Evolutionary conservation across 192 early-diverging fungal genomes (phyloP), one percentile per base, ranked within the genome.

Genomic region (Entomortierella lignicola): DNA sequence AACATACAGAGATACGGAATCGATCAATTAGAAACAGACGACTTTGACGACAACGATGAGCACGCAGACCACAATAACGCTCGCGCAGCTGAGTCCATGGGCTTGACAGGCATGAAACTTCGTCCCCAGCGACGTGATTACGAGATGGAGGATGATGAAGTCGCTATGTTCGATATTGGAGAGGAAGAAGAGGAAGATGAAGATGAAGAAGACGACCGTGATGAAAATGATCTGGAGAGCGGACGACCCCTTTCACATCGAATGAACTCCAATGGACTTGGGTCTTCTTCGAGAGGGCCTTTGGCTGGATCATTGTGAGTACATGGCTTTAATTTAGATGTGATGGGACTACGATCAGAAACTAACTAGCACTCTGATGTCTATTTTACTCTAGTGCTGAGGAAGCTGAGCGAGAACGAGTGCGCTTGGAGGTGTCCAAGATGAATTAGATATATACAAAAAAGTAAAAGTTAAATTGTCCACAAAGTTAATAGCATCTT

Each of bases 1-100:
- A 53, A 50, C 34, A 18, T 26, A 34, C 43, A 90, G 69, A 88
- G 97, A 32, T 96, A 95, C 77, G 93, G 95, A 27, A 85, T 98
- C 31, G 94, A 97, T 51, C 92, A 98, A 71, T 63, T 94, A 57
- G 88, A 87, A 39, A 83, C 86, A 8, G 74, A 77, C 2, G 74
- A 77, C 39, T 77, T 63, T 60, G 91, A 94, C 52, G 94, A 94
- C 51, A 82, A 85, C 30, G 92, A 90, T 23, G 89, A 90, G 18
- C 88, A 90, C 50, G 89, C 88, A 29, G 88, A 91, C 32, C 90
- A 91, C 53, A 86, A 90, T 50, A 79, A 81, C 30, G 66, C 86
- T 20, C 82, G 84, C 25, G 71, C 81, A 20, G 71, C 81, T 0
- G 86, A 87, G 54, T 79, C 71, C 7, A 63, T 82, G 43, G 84